Base-by-base conservation (phyloP, 129 eudicot species). In the Saposhnikovia divaricata region DNA sequence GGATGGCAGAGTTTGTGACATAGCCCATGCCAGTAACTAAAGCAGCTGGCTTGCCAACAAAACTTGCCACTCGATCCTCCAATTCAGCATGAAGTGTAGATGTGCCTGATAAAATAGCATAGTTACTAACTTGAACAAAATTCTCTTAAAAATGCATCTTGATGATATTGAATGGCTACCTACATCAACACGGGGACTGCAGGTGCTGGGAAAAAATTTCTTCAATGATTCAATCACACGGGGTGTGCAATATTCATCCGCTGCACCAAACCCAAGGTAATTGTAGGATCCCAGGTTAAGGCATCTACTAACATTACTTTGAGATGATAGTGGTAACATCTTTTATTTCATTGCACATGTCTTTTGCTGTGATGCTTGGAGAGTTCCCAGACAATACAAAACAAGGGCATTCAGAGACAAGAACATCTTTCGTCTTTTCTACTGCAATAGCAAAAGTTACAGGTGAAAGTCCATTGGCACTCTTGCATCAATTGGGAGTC, bases 231-330 rank as follows among this genome's bases (percentile, higher is more conserved):
- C 89, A 80, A 90, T 85, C 27, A 87, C 97, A 82, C 90, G 91
- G 28, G 98, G 95, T 9, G 90, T 93, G 86, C 98, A 93, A 44
- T 93, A 93, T 82, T 93, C 97, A 89, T 93, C 98, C 28, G 98
- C 87, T 74, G 98, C 96, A 76, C 97, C 98, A 88, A 93, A 93
- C 12, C 98, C 98, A n/a, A 93, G 97, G 84, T 93, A 93, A 83
- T 93, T 93, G 89, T 93, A 93, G 4, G 98, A 93, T 77, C 98
- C 98, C 87, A 93, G 83, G 85, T 93, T 93, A 66, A 93, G 98
- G 85, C 97, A 91, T 84, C 95, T 87, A 65, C 78, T 85, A 19
- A 85, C 78, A 68, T 87, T 89, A 73, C 84, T 72, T 38, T n/a
- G n/a, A n/a, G n/a, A n/a, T n/a, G n/a, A n/a, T n/a, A n/a, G n/a